A percentile compares a stretch with the other conserved stretches of the same genome.
phyloP scores from a whole-genome alignment of 2,329 filamentous ascomycete species.

The Aulographum hederae region DNA sequence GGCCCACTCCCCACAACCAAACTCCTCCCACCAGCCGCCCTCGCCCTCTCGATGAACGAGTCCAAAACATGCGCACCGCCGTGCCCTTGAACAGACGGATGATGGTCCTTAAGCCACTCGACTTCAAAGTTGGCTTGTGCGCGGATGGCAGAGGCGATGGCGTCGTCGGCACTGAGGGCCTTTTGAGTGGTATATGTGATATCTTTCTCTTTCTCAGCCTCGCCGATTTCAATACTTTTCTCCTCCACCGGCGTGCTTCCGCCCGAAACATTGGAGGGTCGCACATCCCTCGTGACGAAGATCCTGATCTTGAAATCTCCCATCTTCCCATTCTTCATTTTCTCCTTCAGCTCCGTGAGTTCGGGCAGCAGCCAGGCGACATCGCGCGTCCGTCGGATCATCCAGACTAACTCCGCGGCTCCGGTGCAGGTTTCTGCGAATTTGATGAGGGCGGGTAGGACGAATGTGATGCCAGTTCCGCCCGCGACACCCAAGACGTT shows the following conservation, averaged over 20 bases:
- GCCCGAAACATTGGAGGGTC: conserved; percentile 3
- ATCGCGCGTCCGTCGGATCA: conserved; percentile 14
- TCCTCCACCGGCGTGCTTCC: background rate
- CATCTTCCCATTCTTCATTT: background rate
- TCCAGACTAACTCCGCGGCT: conserved; percentile 18
- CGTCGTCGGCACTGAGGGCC: background rate
- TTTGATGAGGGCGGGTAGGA: conserved; percentile 14
- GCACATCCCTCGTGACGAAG: conserved; percentile 9
- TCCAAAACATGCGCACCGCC: conserved; percentile 13
- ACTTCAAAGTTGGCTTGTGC: conserved; percentile 7
- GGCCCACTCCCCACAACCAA: conserved; percentile 16
- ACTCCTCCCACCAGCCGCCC: too few relatives aligned
- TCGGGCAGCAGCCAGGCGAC: conserved; percentile 18
- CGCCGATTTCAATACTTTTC: background rate
- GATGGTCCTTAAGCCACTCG: conserved; percentile 10
- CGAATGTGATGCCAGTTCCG: conserved; percentile 19
- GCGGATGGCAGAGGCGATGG: background rate
- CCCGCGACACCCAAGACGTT: conserved; percentile 19
- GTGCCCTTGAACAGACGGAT: conserved; percentile 8
- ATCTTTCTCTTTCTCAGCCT: background rate
- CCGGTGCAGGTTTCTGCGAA: conserved; percentile 13
- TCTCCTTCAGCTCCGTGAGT: conserved; percentile 8
- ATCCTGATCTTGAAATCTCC: conserved; percentile 11
- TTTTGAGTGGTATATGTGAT: background rate
- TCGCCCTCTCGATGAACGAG: conserved; percentile 9